Evolutionary conservation across 2,329 filamentous ascomycete species (phyloP).

Genomic region (Curvularia hawaiiensis): DNA sequence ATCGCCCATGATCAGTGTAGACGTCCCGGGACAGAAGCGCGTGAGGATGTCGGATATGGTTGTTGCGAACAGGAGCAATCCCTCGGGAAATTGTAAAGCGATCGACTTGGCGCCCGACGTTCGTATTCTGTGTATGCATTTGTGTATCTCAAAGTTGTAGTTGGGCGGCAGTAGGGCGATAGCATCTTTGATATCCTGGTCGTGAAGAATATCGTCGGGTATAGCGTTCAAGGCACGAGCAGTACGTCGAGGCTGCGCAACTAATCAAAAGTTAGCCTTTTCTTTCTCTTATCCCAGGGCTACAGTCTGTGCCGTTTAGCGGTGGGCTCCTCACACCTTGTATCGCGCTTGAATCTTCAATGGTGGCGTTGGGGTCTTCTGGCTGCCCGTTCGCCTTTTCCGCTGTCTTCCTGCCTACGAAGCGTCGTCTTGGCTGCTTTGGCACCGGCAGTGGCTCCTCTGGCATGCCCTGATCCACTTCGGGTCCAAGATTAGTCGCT

Average conservation of each 20-base stretch:
- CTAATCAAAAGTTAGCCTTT: slow-evolving; percentile 51
- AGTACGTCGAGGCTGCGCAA: slow-evolving; percentile 71
- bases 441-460: slow-evolving; percentile 54
- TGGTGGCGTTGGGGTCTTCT: slow-evolving; percentile 49
- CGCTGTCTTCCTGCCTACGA: slow-evolving; percentile 80
- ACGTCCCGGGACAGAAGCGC: slow-evolving; percentile 88
- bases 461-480: slow-evolving; percentile 67
- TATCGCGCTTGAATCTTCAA: slow-evolving; percentile 68
- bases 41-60: slow-evolving; percentile 97
- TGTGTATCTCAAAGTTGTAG: slow-evolving; percentile 98
- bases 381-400: slow-evolving; percentile 60
- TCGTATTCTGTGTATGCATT: slow-evolving; percentile 94
- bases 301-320: not conserved
- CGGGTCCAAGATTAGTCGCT: slow-evolving; percentile 71
- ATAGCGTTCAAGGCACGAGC: slow-evolving; percentile 90
- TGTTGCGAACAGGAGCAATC: slow-evolving; percentile 91
- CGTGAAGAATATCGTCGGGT: slow-evolving; percentile 82
- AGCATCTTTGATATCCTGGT: slow-evolving; percentile 83
- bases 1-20: slow-evolving; percentile 98
- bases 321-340: slow-evolving; percentile 61
- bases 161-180: slow-evolving; percentile 89
- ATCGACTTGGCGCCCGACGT: slow-evolving; percentile 79
- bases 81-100: slow-evolving; percentile 97
- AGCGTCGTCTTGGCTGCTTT: slow-evolving; percentile 87
- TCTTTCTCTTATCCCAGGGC: not conserved